Evolutionary conservation across 495 filamentous ascomycete genomes (phyloP), one percentile per base, ranked within the genome.

Genomic region (Podospora pseudoanserina): DNA sequence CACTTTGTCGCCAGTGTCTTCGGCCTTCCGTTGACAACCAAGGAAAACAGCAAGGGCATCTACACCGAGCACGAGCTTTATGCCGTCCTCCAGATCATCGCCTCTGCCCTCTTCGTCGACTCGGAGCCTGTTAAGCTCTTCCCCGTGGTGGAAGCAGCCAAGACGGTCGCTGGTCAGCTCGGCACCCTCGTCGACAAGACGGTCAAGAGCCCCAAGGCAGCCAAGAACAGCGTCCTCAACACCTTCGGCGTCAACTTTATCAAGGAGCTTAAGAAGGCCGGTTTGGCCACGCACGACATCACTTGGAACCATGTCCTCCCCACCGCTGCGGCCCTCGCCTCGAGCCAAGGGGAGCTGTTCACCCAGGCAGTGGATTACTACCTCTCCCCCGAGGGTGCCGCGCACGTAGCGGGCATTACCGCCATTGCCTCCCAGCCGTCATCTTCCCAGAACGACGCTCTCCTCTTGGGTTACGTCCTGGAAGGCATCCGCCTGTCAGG

Each of bases 31-130:
- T 79, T 96, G 68, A 90, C 91, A 79, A 89, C 86, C 49, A 84
- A 87, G 68, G 85, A 88, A 30, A 87, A 89, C 72, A 83, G 87
- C 13, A 85, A 84, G 67, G 91, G 90, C 5, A 79, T 92, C 44
- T 94, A 92, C 79, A 91, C 87, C 7, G 90, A 91, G 71, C 86
- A 94, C 53, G 91, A 95, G 78, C 79, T 95, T 67, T 93, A 92
- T 77, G 87, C 86, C 77, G 86, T 89, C n/a, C 79, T 96, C 6
- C 83, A 90, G 0, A 82, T 88, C 30, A 84, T 93, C 65, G 93
- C 87, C 73, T 79, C 76, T 18, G 74, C 73, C 30, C 77, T 87
- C 59, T 88, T 85, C 73, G 79, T 75, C 49, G 79, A 83, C 23
- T 65, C 77, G 0, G 86, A 88, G 58, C 77, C 84, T 0, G 79